phyloP scores from a whole-genome alignment of 768 basidiomycete species.

The Suillus occidentalis region DNA sequence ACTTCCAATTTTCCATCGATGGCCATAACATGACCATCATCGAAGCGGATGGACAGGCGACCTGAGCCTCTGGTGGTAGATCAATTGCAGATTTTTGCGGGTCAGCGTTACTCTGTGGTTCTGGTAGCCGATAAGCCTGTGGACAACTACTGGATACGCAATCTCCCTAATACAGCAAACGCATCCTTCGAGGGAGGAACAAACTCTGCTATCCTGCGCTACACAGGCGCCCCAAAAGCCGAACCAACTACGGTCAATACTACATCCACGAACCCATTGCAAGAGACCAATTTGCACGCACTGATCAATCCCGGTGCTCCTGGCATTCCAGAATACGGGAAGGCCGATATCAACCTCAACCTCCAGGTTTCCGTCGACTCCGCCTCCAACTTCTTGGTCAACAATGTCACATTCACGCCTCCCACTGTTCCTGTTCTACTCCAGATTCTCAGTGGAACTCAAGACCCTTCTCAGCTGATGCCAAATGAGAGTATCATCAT shows the following conservation, averaged over 20 bases:
- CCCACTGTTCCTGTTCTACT: conserved; percentile 44
- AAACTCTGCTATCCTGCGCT: conserved; percentile 56
- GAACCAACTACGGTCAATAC: conserved; percentile 41
- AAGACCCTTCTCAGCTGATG: conserved; percentile 25
- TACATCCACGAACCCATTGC: conserved; percentile 23
- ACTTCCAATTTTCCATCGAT: conserved; percentile 46
- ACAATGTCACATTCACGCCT: conserved; percentile 13
- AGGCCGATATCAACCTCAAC: conserved; percentile 42
- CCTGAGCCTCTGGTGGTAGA: conserved; percentile 42
- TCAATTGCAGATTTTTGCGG: conserved; percentile 38
- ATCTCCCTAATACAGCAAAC: conserved; percentile 26
- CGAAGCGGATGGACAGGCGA: conserved; percentile 45
- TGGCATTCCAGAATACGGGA: conserved; percentile 36
- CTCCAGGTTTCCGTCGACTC: conserved; percentile 10
- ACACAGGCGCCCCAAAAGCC: conserved; percentile 37
- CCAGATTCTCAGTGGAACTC: conserved; percentile 44
- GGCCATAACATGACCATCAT: conserved; percentile 46
- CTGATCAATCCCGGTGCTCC: conserved; percentile 35
- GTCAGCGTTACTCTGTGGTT: conserved; percentile 32
- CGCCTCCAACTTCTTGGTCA: conserved; percentile 14
- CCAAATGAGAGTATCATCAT: conserved; percentile 24
- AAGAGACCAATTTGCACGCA: conserved; percentile 31
- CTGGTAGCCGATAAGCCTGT: conserved; percentile 33
- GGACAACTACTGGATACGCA: conserved; percentile 50
- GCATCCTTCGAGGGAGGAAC: conserved; percentile 38